phyloP scores from a whole-genome alignment of 176 grass and related monocot genomes.

The Bolboschoenus planiculmis region DNA sequence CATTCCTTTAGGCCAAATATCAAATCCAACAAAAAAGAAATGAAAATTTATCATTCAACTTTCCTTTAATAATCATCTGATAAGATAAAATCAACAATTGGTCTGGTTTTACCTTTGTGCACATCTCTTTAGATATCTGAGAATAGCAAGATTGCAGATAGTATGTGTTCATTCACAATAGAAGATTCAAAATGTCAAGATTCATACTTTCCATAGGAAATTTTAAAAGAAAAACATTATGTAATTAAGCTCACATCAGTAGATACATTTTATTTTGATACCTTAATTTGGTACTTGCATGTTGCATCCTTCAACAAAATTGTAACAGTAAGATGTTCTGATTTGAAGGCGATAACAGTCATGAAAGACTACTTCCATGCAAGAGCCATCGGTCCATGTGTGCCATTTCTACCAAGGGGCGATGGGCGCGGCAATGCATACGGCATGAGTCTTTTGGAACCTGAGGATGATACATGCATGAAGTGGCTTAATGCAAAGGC shows the following conservation, averaged over 20 bases:
- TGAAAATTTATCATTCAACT: neutral
- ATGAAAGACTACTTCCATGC: conserved; percentile 29
- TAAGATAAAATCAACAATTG: neutral
- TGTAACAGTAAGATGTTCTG: neutral
- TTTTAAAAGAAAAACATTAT: neutral
- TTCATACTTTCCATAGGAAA: neutral
- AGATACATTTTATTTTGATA: neutral
- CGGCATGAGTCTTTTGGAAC: neutral
- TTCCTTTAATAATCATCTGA: neutral
- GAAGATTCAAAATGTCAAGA: neutral
- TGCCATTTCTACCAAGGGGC: conserved; percentile 22
- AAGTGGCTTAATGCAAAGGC: conserved; percentile 26
- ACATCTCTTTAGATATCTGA: neutral
- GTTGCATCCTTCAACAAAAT: neutral
- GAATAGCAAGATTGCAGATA: neutral
- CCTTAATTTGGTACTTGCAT: neutral
- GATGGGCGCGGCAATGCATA: neutral
- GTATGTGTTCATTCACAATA: neutral
- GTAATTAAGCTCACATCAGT: neutral
- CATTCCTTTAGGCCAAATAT: neutral
- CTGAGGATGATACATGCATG: conserved; percentile 7
- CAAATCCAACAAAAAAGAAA: neutral
- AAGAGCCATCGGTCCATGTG: conserved; percentile 40
- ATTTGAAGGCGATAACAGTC: conserved; percentile 26
- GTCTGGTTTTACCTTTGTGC: neutral